Percentiles rank a stretch among this genome's conserved stretches.
Conservation (phyloP, 2,329 filamentous ascomycete species). For the Microsporum ferrugineum region DNA sequence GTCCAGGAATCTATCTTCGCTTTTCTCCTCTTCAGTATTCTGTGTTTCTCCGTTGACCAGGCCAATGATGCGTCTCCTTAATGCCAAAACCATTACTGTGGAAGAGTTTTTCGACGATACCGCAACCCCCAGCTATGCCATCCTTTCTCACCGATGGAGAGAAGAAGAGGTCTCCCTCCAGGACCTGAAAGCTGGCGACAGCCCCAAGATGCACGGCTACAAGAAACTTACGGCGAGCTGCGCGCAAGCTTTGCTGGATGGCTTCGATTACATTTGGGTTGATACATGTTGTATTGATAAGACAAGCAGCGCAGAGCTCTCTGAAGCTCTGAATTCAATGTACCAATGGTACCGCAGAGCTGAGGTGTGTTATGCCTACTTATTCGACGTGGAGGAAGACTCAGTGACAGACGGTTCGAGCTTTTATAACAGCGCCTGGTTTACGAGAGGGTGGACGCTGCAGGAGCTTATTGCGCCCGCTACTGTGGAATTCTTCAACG, state of each 20-base stretch:
- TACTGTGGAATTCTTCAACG: constrained; percentile 6
- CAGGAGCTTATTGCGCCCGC: constrained; percentile 8
- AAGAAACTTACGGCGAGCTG: constrained; percentile 1
- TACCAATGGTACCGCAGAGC: constrained; percentile 26
- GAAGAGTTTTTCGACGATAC: not conserved
- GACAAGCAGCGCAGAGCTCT: constrained; percentile 25
- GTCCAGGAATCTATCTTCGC: no score
- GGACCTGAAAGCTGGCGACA: constrained; percentile 8
- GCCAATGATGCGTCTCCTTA: not conserved
- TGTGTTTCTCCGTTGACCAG: no score
- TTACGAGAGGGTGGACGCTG: constrained; percentile 8
- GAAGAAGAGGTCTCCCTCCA: constrained; percentile 17
- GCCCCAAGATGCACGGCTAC: constrained; percentile 1
- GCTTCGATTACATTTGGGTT: constrained; percentile 26
- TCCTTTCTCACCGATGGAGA: constrained; percentile 20
- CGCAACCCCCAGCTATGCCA: constrained; percentile 14
- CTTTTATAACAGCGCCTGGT: constrained; percentile 7
- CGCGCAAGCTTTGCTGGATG: constrained; percentile 18
- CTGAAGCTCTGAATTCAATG: constrained; percentile 24
- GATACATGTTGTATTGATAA: constrained; percentile 34
- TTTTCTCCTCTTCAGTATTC: no score
- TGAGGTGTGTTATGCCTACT: constrained; percentile 27
- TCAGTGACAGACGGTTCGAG: not conserved
- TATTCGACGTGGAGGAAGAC: constrained; percentile 18
- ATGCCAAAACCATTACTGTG: not conserved